phyloP scores from a whole-genome alignment of 805 yeast species.

The Myxozyma vanderwaltii region DNA sequence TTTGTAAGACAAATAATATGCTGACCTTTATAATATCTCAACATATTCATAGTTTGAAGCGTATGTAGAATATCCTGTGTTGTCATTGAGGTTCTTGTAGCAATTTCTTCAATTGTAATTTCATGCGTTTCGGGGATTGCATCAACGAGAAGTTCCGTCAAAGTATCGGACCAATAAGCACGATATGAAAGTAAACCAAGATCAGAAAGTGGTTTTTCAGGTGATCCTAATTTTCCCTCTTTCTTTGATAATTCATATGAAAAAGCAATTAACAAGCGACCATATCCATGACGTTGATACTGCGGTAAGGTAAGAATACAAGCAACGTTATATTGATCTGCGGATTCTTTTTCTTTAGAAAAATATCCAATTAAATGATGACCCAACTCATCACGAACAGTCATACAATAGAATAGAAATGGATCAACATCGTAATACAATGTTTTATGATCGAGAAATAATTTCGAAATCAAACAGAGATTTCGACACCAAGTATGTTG shows the following conservation, averaged over 20 bases:
- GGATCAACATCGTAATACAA: conserved; percentile 98
- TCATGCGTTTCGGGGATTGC: conserved; percentile 22
- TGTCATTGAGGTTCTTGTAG: conserved; percentile 87
- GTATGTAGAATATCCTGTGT: conserved; percentile 95
- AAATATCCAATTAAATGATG: conserved; percentile 96
- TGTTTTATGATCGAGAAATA: conserved; percentile 94
- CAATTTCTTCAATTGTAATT: conserved; percentile 86
- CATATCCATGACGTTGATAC: conserved; percentile 93
- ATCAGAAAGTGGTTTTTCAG: conserved; percentile 96
- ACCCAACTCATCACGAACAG: conserved; percentile 82
- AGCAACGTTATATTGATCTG: conserved; percentile 93
- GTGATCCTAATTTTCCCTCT: conserved; percentile 91
- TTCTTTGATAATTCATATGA: conserved; percentile 86
- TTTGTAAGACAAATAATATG: conserved; percentile 86
- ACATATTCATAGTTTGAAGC: conserved; percentile 83
- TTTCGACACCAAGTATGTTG: conserved; percentile 98
- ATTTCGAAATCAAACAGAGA: conserved; percentile 82
- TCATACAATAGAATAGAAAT: conserved; percentile 93
- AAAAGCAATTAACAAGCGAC: conserved; percentile 87
- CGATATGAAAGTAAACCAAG: conserved; percentile 90
- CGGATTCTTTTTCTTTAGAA: conserved; percentile 94
- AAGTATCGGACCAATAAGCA: conserved; percentile 94
- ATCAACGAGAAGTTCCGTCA: conserved; percentile 64
- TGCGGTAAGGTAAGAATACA: conserved; percentile 96
- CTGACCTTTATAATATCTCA: conserved; percentile 92